phyloP scores from a whole-genome alignment of 176 grass and related monocot genomes.

The Oryza meridionalis region DNA sequence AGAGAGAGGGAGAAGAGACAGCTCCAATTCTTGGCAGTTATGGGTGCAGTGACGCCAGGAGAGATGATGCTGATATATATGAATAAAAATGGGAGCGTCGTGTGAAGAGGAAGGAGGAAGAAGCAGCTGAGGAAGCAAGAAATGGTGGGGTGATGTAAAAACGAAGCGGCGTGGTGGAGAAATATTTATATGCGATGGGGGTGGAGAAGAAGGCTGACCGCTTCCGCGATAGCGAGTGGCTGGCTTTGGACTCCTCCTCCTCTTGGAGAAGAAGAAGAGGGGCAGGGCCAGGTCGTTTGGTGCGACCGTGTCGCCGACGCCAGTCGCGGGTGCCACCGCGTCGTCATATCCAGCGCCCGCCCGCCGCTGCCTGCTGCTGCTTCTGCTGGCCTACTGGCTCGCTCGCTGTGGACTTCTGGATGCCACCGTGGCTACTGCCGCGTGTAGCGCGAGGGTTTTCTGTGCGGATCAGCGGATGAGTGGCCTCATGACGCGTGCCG shows the following conservation, averaged over 20 bases:
- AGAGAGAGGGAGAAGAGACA: too few species aligned
- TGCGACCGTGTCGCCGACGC: conserved; percentile 61
- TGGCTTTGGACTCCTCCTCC: background rate
- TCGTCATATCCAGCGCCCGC: background rate
- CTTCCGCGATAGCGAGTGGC: conserved; percentile 39
- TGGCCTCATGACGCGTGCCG: background rate
- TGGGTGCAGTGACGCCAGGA: background rate
- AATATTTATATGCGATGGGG: conserved; percentile 38
- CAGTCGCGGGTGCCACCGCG: conserved; percentile 45
- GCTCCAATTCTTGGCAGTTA: conserved; percentile 11
- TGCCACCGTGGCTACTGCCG: background rate
- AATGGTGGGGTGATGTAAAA: conserved; percentile 31
- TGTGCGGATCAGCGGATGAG: too few species aligned
- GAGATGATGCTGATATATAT: background rate
- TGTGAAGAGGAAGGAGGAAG: background rate
- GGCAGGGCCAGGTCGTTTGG: conserved; percentile 16
- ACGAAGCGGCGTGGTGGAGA: conserved; percentile 24
- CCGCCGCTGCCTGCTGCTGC: conserved; percentile 13
- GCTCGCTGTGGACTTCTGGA: too few species aligned
- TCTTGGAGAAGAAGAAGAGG: background rate
- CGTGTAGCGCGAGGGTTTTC: too few species aligned
- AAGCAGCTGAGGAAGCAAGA: background rate
- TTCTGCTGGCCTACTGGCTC: background rate
- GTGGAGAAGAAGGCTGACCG: background rate
- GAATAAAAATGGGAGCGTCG: background rate